Evolutionary conservation across 1,139 yeast genomes (phyloP).

Genomic region (Saccharomyces hybrid): DNA sequence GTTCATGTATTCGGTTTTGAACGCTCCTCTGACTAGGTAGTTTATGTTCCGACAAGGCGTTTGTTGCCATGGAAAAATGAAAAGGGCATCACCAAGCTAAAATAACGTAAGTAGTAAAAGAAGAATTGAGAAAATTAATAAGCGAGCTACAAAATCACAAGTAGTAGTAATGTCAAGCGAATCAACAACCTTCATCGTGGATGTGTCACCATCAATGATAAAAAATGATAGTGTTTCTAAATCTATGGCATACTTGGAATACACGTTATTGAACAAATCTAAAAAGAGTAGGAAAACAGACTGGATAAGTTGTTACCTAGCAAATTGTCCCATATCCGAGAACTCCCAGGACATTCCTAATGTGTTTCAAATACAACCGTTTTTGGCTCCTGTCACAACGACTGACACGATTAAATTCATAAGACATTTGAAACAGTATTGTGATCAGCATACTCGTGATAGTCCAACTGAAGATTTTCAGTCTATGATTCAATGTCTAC

Average conservation of each 20-base stretch:
- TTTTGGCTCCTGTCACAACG: slow-evolving; percentile 21
- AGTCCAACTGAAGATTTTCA: slow-evolving; percentile 3
- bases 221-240: slow-evolving; percentile 10
- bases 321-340: slow-evolving; percentile 23
- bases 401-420: slow-evolving; percentile 8
- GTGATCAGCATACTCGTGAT: not conserved
- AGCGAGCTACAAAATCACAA: too few relatives aligned
- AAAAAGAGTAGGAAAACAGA: slow-evolving; percentile 27
- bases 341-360: slow-evolving; percentile 23
- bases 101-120: too few relatives aligned
- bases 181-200: slow-evolving; percentile 5
- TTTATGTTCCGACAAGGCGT: too few relatives aligned
- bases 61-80: too few relatives aligned
- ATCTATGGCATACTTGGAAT: slow-evolving; percentile 22
- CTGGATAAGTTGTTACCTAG: slow-evolving; percentile 25
- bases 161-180: not conserved
- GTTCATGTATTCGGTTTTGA: too few relatives aligned
- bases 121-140: too few relatives aligned
- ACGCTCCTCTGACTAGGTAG: too few relatives aligned
- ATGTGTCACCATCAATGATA: slow-evolving; percentile 20
- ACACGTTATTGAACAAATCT: slow-evolving; percentile 22
- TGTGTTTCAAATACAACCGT: slow-evolving; percentile 20
- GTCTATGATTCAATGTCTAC: slow-evolving; percentile 25
- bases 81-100: too few relatives aligned
- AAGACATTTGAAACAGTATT: slow-evolving; percentile 2